Evolutionary conservation across 2,329 filamentous ascomycete genomes (phyloP).

Genomic region (Penicillium oxalicum): DNA sequence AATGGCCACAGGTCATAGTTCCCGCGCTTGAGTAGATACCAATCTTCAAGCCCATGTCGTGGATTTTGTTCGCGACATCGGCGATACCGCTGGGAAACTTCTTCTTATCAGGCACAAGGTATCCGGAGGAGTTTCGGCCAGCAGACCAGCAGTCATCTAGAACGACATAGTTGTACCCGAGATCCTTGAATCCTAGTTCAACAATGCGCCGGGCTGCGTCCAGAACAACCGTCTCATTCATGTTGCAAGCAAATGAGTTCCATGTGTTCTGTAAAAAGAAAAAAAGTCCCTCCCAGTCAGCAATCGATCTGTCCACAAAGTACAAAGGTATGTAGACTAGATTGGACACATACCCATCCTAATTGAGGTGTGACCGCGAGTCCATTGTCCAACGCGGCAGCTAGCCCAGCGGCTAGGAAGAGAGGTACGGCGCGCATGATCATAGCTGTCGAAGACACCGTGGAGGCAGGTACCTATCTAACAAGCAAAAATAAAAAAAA

Average conservation of each 20-base stretch:
- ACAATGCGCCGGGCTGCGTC: constrained; percentile 40
- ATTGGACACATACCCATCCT: constrained; percentile 32
- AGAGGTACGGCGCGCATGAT: constrained; percentile 6
- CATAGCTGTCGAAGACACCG: too few species aligned
- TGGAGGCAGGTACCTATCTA: too few species aligned
- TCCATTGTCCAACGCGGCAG: constrained; percentile 35
- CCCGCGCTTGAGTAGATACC: constrained; percentile 48
- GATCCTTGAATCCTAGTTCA: constrained; percentile 39
- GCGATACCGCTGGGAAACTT: constrained; percentile 48
- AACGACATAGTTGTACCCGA: constrained; percentile 45
- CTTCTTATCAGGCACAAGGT: constrained; percentile 36
- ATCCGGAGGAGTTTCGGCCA: constrained; percentile 41
- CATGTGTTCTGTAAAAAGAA: constrained; percentile 24
- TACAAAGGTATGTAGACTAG: neutral
- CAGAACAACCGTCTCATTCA: constrained; percentile 41
- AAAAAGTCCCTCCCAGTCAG: neutral
- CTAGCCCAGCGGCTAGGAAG: constrained; percentile 12
- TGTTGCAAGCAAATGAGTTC: constrained; percentile 42
- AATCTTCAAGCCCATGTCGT: constrained; percentile 45
- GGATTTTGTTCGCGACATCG: constrained; percentile 44
- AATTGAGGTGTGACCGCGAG: constrained; percentile 39
- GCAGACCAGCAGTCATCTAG: constrained; percentile 51
- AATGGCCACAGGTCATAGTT: constrained; percentile 26
- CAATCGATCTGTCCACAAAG: neutral
- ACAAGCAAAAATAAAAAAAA: too few species aligned